A percentile compares a stretch with the other conserved stretches of the same genome.
Conservation (phyloP, 2,329 filamentous ascomycete genomes). For the Diaporthe destruens region DNA sequence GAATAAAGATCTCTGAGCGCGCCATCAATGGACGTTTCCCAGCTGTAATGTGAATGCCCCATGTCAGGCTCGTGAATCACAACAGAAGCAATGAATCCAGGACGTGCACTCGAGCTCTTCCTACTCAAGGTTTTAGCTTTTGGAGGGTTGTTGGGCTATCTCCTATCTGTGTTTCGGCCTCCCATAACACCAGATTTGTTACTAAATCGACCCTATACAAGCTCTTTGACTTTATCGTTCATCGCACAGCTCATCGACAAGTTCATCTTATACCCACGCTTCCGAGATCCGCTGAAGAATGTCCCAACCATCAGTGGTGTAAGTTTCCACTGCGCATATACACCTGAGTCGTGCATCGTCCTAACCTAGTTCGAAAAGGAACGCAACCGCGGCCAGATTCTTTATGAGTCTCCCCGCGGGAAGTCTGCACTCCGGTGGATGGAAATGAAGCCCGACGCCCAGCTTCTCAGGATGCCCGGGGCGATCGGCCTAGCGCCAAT, state of each 20-base stretch:
- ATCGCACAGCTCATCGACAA: neutral
- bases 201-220: constrained; percentile 18
- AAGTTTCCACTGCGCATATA: neutral
- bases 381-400: constrained; percentile 16
- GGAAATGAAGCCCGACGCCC: constrained; percentile 32
- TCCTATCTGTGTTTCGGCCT: constrained; percentile 24
- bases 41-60: neutral
- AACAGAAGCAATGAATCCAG: constrained; percentile 31
- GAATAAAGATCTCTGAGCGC: constrained; percentile 32
- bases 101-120: constrained; percentile 15
- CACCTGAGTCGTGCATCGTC: neutral
- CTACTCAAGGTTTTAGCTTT: constrained; percentile 31
- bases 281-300: constrained; percentile 31
- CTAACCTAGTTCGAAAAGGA: neutral
- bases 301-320: constrained; percentile 18
- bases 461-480: constrained; percentile 33
- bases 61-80: neutral
- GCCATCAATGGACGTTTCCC: neutral
- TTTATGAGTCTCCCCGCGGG: constrained; percentile 35
- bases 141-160: constrained; percentile 32
- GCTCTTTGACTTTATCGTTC: constrained; percentile 14
- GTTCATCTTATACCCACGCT: constrained; percentile 25
- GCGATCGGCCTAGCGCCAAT: constrained; percentile 10
- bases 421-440: constrained; percentile 38
- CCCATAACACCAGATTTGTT: constrained; percentile 1